Conservation (phyloP, 495 filamentous ascomycete species). For the Neurospora discreta region DNA sequence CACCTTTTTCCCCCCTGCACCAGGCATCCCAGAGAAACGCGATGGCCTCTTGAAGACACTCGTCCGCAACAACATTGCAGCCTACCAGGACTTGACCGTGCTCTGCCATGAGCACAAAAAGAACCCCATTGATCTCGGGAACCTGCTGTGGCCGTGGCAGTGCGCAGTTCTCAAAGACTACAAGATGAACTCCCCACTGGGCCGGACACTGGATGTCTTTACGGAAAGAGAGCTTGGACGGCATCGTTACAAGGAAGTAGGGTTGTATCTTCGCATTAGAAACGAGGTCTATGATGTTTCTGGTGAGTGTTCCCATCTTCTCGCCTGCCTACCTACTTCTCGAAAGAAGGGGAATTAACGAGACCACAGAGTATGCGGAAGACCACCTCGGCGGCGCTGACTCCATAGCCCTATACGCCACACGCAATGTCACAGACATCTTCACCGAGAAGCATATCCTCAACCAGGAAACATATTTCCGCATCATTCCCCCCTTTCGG, state of each 20-base stretch:
- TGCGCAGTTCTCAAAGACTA: not conserved
- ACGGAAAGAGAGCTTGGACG: not conserved
- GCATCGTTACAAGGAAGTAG: not conserved
- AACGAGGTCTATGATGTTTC: not conserved
- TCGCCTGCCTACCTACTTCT: no score
- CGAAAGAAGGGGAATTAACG: not conserved
- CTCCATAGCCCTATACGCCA: not conserved
- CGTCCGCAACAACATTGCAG: not conserved
- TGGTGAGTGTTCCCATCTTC: not conserved
- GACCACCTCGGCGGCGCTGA: not conserved
- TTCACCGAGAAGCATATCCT: not conserved
- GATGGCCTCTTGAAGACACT: not conserved
- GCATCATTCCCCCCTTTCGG: not conserved
- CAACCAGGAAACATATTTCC: not conserved
- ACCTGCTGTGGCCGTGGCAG: not conserved
- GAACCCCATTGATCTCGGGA: not conserved
- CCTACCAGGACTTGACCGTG: not conserved
- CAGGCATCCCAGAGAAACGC: not conserved
- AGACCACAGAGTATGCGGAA: not conserved
- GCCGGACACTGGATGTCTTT: not conserved
- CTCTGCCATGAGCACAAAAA: not conserved
- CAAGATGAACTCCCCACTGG: not conserved
- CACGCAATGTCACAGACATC: not conserved
- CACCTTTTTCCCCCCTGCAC: not conserved
- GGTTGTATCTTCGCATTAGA: not conserved